Conservation (phyloP, 2,329 filamentous ascomycete genomes). For the Colletotrichum australisinense region DNA sequence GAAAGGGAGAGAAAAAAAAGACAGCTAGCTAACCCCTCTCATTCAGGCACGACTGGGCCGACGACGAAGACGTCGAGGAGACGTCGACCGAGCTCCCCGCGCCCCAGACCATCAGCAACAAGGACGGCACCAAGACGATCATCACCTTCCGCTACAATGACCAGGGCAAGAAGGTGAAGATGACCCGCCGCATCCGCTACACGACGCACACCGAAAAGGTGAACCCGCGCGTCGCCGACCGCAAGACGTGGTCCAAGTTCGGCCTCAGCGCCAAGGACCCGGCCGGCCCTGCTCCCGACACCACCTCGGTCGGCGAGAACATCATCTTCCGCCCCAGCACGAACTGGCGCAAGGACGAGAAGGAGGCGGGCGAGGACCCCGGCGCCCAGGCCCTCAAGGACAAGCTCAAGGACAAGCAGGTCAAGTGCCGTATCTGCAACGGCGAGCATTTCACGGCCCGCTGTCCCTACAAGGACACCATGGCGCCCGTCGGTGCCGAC, state of each 20-base stretch:
- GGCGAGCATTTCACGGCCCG: constrained; percentile 99
- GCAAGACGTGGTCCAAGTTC: constrained; percentile 94
- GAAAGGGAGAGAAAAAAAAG: background rate
- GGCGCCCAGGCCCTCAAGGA: constrained; percentile 82
- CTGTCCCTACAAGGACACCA: constrained; percentile 99
- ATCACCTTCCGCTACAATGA: constrained; percentile 93
- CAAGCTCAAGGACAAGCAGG: constrained; percentile 97
- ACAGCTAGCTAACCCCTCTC: constrained; percentile 5
- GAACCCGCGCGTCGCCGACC: constrained; percentile 96
- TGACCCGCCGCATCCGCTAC: constrained; percentile 93
- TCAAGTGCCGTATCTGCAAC: constrained; percentile 99
- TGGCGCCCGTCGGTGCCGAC: constrained; percentile 82
- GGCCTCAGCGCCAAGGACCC: constrained; percentile 88
- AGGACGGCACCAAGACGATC: constrained; percentile 97
- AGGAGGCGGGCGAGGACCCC: constrained; percentile 80
- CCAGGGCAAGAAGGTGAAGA: constrained; percentile 95
- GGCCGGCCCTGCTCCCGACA: constrained; percentile 85
- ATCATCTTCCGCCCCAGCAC: constrained; percentile 94
- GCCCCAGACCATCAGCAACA: constrained; percentile 92
- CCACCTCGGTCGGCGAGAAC: constrained; percentile 95
- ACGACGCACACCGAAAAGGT: constrained; percentile 92
- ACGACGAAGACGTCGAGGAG: constrained; percentile 91
- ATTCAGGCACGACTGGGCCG: constrained; percentile 84
- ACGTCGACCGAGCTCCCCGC: constrained; percentile 77
- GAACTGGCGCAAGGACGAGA: constrained; percentile 93